These are phyloP conservation scores for Echinosphaeria canescens DNA, from an alignment of 2,329 filamentous ascomycete genomes.

Conservation along the genomic window DNA sequence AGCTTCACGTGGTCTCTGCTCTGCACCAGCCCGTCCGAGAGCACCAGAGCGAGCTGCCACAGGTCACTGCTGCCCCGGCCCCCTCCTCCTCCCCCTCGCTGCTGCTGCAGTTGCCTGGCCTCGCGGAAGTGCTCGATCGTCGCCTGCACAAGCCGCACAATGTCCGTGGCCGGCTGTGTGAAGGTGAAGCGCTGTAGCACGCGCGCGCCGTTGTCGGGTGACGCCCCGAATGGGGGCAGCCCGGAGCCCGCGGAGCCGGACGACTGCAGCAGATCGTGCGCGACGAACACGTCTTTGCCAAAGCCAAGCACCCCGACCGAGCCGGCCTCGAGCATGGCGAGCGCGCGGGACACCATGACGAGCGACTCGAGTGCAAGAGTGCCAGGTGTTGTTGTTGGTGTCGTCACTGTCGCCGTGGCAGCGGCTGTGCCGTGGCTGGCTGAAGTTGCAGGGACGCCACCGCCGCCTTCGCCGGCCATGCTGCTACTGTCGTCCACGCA, in stretches of 20 bases:
- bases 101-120: too few relatives aligned
- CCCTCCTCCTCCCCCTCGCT: too few relatives aligned
- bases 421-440: too few relatives aligned
- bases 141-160: conserved; percentile 53
- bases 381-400: conserved; percentile 43
- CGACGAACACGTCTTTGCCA: conserved; percentile 62
- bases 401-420: too few relatives aligned
- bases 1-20: conserved; percentile 62
- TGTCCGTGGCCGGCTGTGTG: conserved; percentile 67
- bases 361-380: conserved; percentile 82
- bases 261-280: conserved; percentile 65
- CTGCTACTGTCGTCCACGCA: conserved; percentile 90
- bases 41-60: conserved; percentile 86
- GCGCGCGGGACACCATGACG: conserved; percentile 68
- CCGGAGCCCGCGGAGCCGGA: conserved; percentile 34
- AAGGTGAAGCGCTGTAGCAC: conserved; percentile 76
- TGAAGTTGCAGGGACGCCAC: too few relatives aligned
- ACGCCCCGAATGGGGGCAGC: background rate
- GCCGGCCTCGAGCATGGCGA: conserved; percentile 86
- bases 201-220: conserved; percentile 57
- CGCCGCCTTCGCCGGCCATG: conserved; percentile 53
- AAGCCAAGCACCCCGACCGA: conserved; percentile 87
- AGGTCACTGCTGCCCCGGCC: conserved; percentile 45
- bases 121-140: conserved; percentile 73
- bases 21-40: conserved; percentile 86